Base-by-base conservation (phyloP, 2,329 filamentous ascomycete species). In the Pseudocercospora vitis region DNA sequence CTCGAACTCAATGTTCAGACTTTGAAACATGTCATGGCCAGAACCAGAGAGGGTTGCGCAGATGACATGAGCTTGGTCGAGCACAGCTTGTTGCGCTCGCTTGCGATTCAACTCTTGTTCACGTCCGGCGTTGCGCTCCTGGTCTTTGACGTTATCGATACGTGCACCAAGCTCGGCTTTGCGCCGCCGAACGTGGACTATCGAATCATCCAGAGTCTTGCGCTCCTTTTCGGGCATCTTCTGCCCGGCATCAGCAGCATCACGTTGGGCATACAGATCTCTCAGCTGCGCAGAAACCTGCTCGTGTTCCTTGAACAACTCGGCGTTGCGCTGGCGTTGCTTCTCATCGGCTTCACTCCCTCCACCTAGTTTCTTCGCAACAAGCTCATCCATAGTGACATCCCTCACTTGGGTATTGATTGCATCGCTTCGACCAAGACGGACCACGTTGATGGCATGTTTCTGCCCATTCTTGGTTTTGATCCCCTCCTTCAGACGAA, bases 1-100 rank as follows among this genome's bases (percentile, higher is more conserved):
- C 73, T 99, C 94, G 63, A 99, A 99, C 71, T 99, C 94, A 48
- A 99, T 90, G 64, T 89, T 91, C 52, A 99, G 75, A 63, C 87
- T 88, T 72, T 92, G 90, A 75, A 99, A 96, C 85, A 97, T 95
- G 62, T 99, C 94, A 67, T 99, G 95, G 3, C 94, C 94, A 71
- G 88, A 92, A 65, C 92, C 94, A 70, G 91, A 96, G 46, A 99
- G 83, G 0, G 94, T 99, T 35, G 92, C 89, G 71, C 94, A 99
- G 24, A 99, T 84, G 48, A 99, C 88, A 72, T 99, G 89, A 1
- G 94, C 90, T 19, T 86, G 85, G 67, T 95, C 88, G 40, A 99
- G 82, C 50, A 99, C 89, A 62, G 94, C 85, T 70, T 97, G 91
- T 71, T 97, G 92, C 40, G 94, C 83, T 62, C 86, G 83, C 37